Percentiles rank a stretch among this genome's conserved stretches.
Conservation (phyloP, 768 basidiomycete genomes). For the Sarcodon sp. region DNA sequence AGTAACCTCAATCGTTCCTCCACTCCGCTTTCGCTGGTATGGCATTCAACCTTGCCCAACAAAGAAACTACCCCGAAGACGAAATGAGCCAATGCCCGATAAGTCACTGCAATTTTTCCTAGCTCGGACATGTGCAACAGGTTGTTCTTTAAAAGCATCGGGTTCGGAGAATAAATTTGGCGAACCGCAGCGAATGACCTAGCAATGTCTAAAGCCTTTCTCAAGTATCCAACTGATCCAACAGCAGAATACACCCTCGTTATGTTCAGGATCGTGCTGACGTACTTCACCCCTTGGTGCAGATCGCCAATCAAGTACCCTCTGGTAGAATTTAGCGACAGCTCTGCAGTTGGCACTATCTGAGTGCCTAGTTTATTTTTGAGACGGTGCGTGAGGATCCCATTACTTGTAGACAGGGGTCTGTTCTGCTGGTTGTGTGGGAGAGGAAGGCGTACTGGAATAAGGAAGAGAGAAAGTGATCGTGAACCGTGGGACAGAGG, state of each 20-base stretch:
- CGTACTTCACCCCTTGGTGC: constrained; percentile 51
- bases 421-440: constrained; percentile 23
- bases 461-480: constrained; percentile 60
- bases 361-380: constrained; percentile 76
- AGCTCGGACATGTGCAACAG: constrained; percentile 55
- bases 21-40: constrained; percentile 35
- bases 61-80: constrained; percentile 44
- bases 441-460: constrained; percentile 47
- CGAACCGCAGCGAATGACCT: constrained; percentile 51
- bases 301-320: constrained; percentile 50
- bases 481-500: constrained; percentile 39
- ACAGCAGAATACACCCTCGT: constrained; percentile 59
- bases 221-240: constrained; percentile 34
- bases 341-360: constrained; percentile 63
- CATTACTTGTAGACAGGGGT: constrained; percentile 42
- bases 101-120: constrained; percentile 44
- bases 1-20: constrained; percentile 42
- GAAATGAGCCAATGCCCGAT: constrained; percentile 55
- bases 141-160: constrained; percentile 34
- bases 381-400: constrained; percentile 55
- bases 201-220: constrained; percentile 53
- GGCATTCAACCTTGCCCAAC: constrained; percentile 51
- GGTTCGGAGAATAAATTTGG: constrained; percentile 33
- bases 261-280: constrained; percentile 64
- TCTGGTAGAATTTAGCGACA: constrained; percentile 43